Evolutionary conservation across 2,329 filamentous ascomycete genomes (phyloP), one percentile per base, ranked within the genome.

Genomic region (Phialocephala subalpina): DNA sequence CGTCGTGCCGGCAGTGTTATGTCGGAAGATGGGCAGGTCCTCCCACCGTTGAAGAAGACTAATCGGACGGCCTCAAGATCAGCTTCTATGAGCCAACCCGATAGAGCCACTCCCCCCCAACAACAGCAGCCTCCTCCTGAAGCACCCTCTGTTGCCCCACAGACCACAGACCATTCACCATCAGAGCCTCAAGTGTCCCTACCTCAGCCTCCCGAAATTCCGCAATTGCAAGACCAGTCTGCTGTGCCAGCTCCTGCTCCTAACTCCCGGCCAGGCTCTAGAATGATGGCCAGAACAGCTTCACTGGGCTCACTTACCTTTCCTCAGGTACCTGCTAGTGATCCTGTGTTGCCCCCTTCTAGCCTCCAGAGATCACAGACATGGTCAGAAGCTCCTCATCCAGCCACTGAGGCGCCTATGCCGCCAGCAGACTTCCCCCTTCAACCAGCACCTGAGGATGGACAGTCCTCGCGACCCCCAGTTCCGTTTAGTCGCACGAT

Each of bases 251-350:
- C 67, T 33, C 60, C 60, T 5, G 56, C 62, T 35, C 62, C 71
- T 62, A 79, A 77, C 63, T 82, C 82, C 33, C 76, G 77, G 57
- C 78, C 81, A 68, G 80, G 82, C 14, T 83, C 78, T 76, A 67
- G 76, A 76, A 67, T 62, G 55, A 69, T 73, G 70, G 67, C 58
- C 63, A 73, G 71, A 22, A 77, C 69, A 35, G 75, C 70, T 33
- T 78, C 73, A 14, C 67, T 72, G 47, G 74, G 75, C 55, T 70
- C 75, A 1, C 67, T 78, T 16, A 72, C 71, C 42, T 73, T 78
- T 25, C 74, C 78, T 36, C 70, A 73, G 36, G 74, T 82, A 36
- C 79, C 82, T 2, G 82, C 83, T 3, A 88, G 84, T 69, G 87
- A 89, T 65, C 84, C 86, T 11, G 75, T 76, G 27, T 76, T 80